Base-by-base conservation (phyloP, 306 rosid species). In the Glycine soja region DNA sequence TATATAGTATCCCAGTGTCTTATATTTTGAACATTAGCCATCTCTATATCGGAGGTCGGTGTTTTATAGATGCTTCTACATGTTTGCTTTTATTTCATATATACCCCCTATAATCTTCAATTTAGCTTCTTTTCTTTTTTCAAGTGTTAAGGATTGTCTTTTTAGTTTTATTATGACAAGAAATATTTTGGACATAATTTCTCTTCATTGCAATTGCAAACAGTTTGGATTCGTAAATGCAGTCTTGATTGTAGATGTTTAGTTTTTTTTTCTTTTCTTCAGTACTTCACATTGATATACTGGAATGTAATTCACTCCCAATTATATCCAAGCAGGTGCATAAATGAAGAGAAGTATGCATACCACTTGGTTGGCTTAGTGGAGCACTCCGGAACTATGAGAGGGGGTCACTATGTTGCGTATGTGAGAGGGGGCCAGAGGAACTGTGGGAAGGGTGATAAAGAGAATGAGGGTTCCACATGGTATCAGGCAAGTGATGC, bases 401-500 rank as follows among this genome's bases (percentile, higher is more conserved):
- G 94, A 87, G 92, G 93, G 57, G 99, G 99, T 80, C 99, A 96
- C 80, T 96, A 96, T 86, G 85, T 93, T 78, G 94, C 98, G 16
- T 93, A 89, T 73, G 94, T 96, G 76, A 92, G 97, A 19, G 87
- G 84, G 85, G 88, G 83, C 76, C 72, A 72, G 75, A 92, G 87
- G 72, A 89, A 90, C 47, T 24, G 30, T 24, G 30, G 30, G 30
- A 81, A 58, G 43, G 91, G 63, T 47, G 91, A 81, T 81, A 77
- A 74, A 47, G 89, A 79, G 73, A 72, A 57, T 52, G 85, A 47
- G 57, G 66, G 82, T 53, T 88, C 82, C 57, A 70, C 80, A 38
- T 95, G 99, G 99, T 96, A 89, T 90, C 89, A 93, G 61, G 94
- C 94, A 6, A 93, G 94, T 73, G 99, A 96, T 88, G 88, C 90